A percentile compares a stretch with the other conserved stretches of the same genome.
phyloP scores from a whole-genome alignment of 345 rosid genomes.

The Bruguiera sexangula region DNA sequence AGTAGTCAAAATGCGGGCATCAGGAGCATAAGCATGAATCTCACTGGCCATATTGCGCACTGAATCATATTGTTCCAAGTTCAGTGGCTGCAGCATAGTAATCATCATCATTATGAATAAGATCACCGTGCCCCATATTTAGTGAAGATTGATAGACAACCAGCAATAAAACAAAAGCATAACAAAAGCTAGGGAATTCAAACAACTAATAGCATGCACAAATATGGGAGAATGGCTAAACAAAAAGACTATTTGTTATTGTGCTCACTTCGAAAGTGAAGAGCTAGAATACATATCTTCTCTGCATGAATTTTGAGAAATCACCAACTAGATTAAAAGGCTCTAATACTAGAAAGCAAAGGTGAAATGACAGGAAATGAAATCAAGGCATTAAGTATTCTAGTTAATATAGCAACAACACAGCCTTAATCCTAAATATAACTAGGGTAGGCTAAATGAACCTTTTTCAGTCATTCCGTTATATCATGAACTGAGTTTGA shows the following conservation, averaged over 20 bases:
- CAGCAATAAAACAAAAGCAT: not conserved
- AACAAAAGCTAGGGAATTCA: not conserved
- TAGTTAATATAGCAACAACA: too few relatives aligned
- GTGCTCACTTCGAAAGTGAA: not conserved
- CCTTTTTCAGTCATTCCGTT: constrained; percentile 5
- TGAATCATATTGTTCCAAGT: constrained; percentile 78
- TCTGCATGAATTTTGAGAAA: not conserved
- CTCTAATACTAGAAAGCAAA: not conserved
- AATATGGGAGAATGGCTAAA: not conserved
- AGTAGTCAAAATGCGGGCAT: constrained; percentile 91
- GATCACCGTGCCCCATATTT: not conserved
- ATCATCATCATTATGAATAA: constrained; percentile 8
- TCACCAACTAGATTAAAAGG: not conserved
- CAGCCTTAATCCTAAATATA: not conserved
- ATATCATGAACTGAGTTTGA: too few relatives aligned
- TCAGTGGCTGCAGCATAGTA: constrained; percentile 64
- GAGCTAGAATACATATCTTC: not conserved
- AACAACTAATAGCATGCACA: not conserved
- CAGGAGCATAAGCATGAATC: constrained; percentile 84
- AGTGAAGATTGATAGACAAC: constrained; percentile 7
- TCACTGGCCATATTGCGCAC: constrained; percentile 81
- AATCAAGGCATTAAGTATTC: not conserved
- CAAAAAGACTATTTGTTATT: not conserved
- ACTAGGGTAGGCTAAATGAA: constrained; percentile 3
- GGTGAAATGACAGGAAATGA: not conserved